Conservation (phyloP, 2,329 filamentous ascomycete species). For the Akanthomyces uredinophilus region DNA sequence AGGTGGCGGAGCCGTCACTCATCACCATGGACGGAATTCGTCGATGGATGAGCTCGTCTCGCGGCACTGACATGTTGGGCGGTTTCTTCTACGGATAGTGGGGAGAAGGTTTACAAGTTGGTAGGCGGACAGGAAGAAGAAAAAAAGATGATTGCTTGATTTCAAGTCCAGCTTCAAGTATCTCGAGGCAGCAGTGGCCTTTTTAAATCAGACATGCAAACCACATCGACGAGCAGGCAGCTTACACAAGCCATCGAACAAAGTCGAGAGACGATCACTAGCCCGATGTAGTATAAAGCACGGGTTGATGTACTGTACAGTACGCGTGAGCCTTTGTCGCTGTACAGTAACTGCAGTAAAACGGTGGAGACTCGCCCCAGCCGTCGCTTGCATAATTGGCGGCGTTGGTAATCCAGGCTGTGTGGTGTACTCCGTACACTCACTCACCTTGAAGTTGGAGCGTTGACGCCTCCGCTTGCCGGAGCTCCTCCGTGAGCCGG, state of each 20-base stretch:
- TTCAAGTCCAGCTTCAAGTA: not conserved
- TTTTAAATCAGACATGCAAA: not conserved
- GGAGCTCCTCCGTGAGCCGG: not conserved
- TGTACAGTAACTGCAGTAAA: not conserved
- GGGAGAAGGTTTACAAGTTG: not conserved
- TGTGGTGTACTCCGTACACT: no score
- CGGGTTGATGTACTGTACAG: not conserved
- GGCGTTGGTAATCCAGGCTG: not conserved
- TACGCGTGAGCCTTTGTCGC: not conserved
- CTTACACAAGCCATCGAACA: no score
- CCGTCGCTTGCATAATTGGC: not conserved
- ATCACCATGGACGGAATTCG: constrained; percentile 13
- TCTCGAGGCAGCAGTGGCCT: not conserved
- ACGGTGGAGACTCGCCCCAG: not conserved
- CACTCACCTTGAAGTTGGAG: no score
- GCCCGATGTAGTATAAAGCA: not conserved
- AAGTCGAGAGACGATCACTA: not conserved
- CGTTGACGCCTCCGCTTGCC: not conserved
- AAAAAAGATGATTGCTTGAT: no score
- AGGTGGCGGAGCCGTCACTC: constrained; percentile 14
- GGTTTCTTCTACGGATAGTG: not conserved
- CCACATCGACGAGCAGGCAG: not conserved
- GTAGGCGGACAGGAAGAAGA: no score
- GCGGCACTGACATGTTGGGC: not conserved
- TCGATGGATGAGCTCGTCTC: not conserved